Base-by-base conservation (phyloP, 495 filamentous ascomycete species). In the Parachaetomium inaequale region DNA sequence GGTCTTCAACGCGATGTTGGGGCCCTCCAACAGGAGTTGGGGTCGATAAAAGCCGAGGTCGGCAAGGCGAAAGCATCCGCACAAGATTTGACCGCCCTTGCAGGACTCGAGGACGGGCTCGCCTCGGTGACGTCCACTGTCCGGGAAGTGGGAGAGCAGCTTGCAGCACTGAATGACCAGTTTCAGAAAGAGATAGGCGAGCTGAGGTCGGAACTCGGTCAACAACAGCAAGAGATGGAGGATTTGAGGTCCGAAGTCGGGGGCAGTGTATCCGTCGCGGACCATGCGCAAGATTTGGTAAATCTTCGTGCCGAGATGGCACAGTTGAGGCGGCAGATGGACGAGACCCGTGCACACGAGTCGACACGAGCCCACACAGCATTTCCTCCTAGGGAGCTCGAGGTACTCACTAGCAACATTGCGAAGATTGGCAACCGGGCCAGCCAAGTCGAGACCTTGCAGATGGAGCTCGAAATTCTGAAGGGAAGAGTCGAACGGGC, bases 401-500 rank as follows among this genome's bases (percentile, higher is more conserved):
- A 79, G 36, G 75, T 77, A 14, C 71, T 77, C 29, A 73, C 71
- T 4, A 71, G 58, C 55, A 71, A 57, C 36, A 72, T 77, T 29
- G 68, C 72, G 36, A 74, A 75, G 36, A 70, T 78, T 36, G 66
- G 72, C 38, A 67, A 70, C 40, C 70, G 69, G 36, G 72, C 76
- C 4, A 74, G 66, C 59, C 69, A 77, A 42, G 75, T 77, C 10
- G 75, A 79, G 59, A 69, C 65, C 5, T 63, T 76, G 23, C 73
- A 74, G 63, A 77, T 75, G 73, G 76, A 78, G 57, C 61, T 78
- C 14, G 71, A 75, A 50, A 69, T 78, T 3, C 42, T 77, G 23
- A 76, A 74, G 59, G 69, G 68, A 7, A 66, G 74, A 8, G 59
- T 78, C 17, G 66, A 74, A 29, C 61, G 71, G 29, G 59, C 70